Percentiles rank a stretch among this genome's conserved stretches.
Conservation (phyloP, 345 rosid species). For the Rhodamnia argentea region DNA sequence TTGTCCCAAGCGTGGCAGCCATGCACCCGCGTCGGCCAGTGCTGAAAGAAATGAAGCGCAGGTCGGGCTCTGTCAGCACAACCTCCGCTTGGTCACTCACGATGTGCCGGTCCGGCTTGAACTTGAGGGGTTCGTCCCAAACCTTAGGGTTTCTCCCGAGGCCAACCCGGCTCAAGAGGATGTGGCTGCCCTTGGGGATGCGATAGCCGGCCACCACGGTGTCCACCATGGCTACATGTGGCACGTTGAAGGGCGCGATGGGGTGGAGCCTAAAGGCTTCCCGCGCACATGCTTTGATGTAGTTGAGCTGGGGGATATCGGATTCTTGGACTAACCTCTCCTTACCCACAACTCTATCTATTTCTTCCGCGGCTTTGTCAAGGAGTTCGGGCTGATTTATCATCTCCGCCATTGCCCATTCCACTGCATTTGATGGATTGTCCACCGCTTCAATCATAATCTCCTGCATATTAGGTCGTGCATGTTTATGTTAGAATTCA, state of each 20-base stretch:
- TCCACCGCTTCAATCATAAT: neutral
- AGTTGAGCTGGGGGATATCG: neutral
- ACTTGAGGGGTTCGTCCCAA: neutral
- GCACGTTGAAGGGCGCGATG: neutral
- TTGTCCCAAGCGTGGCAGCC: neutral
- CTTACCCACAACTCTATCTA: neutral
- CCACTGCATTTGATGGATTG: neutral
- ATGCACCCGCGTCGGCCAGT: neutral
- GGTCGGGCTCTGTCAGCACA: neutral
- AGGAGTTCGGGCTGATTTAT: neutral
- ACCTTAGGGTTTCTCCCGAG: neutral
- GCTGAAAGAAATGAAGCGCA: neutral
- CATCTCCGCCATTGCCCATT: slow-evolving; percentile 1
- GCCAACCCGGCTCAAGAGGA: neutral
- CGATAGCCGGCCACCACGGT: neutral
- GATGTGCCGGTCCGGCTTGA: neutral
- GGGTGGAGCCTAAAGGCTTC: slow-evolving; percentile 4
- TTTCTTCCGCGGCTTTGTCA: neutral
- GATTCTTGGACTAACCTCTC: slow-evolving; percentile 1
- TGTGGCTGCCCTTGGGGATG: neutral
- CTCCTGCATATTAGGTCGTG: neutral
- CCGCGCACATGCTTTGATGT: neutral
- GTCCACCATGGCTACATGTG: neutral
- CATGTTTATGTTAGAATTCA: neutral
- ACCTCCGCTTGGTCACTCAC: neutral